A percentile compares a stretch with the other conserved stretches of the same genome.
Conservation (phyloP, 2,329 filamentous ascomycete genomes). For the Phoma sp. region DNA sequence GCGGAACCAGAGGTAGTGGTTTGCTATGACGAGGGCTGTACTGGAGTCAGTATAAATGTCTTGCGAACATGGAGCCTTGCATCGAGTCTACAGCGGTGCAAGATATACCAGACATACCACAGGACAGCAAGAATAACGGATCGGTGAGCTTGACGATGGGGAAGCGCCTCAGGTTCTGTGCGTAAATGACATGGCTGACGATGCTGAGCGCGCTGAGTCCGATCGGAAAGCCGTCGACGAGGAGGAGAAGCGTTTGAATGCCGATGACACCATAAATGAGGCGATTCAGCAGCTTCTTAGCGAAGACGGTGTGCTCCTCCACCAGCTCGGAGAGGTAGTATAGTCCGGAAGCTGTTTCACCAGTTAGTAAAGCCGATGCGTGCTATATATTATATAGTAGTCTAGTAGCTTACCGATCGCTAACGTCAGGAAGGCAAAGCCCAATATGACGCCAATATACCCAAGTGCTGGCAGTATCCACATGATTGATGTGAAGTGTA, state of each 20-base stretch:
- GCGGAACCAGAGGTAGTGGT: conserved; percentile 96
- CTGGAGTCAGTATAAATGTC: conserved; percentile 7
- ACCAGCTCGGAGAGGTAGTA: conserved; percentile 99
- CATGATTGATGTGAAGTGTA: conserved; percentile 62
- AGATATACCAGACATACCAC: conserved; percentile 60
- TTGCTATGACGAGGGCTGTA: conserved; percentile 77
- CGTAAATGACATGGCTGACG: conserved; percentile 81
- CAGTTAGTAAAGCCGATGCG: conserved; percentile 1
- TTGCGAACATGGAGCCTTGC: not conserved
- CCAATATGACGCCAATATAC: conserved; percentile 83
- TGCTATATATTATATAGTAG: not conserved
- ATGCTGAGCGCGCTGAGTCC: conserved; percentile 76
- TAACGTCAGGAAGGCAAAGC: conserved; percentile 92
- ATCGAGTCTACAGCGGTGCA: not conserved
- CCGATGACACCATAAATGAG: conserved; percentile 84
- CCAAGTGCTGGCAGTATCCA: conserved; percentile 95
- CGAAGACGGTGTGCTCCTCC: conserved; percentile 93
- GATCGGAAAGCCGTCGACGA: conserved; percentile 87
- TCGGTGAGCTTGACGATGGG: conserved; percentile 84
- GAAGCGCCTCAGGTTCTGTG: conserved; percentile 80
- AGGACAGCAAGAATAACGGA: conserved; percentile 84
- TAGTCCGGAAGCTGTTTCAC: conserved; percentile 78
- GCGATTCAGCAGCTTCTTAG: conserved; percentile 82
- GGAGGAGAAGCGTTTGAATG: conserved; percentile 73
- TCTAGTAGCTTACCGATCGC: conserved; percentile 72